Base-by-base conservation (phyloP, 2,329 filamentous ascomycete species). In the Mycosphaerella sp. region DNA sequence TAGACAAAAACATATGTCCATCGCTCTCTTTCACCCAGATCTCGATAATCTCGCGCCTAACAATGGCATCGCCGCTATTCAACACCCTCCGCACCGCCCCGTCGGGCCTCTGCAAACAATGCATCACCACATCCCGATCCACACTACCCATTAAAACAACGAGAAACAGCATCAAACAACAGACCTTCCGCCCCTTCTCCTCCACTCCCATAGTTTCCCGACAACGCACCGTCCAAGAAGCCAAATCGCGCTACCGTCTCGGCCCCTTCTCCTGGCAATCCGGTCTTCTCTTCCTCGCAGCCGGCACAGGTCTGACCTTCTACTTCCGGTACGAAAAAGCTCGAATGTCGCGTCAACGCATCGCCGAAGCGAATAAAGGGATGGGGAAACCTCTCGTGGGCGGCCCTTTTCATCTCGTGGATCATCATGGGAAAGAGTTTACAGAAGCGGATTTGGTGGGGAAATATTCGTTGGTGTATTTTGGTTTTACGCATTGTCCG, bases 401-500 rank as follows among this genome's bases (percentile, higher is more conserved):
- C 52, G 93, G 93, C 0, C 77, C 84, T 0, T 97, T 98, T 70
- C 78, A 84, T 59, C 75, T 98, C 64, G 75, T 86, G 39, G 89
- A 97, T 73, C 84, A 95, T 65, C 76, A 95, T 59, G 90, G 90
- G 47, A 81, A 83, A 53, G 77, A 78, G 38, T 91, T 95, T 63
- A 87, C 86, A 2, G 86, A 86, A 64, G 80, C 84, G 68, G 84
- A 92, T 71, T 79, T 97, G 77, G 87, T 86, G 77, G 93, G 93
- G 51, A 88, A 87, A 72, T 93, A 95, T 74, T 80, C 82, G 52
- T 72, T 95, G 74, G 87, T 97, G 38, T 98, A 98, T 76, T 98
- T 98, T 70, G 93, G 93, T 66, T 98, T 98, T 79, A 92, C 89
- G 7, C 91, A 96, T 73, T 98, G 93, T 71, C 93, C 93, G 23